These are phyloP conservation scores for Tolypocladium ophioglossoides DNA, from an alignment of 2,329 filamentous ascomycete genomes.

Conservation along the genomic window DNA sequence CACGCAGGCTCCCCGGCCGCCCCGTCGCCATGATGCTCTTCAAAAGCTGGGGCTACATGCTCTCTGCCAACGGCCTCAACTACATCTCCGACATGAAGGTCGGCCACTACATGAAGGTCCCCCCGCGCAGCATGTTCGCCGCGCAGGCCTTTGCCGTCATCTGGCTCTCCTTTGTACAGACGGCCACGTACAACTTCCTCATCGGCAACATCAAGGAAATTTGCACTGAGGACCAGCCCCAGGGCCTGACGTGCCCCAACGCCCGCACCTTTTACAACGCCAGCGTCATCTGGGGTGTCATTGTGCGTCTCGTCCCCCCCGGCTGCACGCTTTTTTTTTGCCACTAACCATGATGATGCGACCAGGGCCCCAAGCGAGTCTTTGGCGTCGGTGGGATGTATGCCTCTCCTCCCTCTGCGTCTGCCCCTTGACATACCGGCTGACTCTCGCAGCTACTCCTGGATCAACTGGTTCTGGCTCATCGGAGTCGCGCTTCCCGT, in stretches of 20 bases:
- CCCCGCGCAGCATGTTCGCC: slow-evolving; percentile 34
- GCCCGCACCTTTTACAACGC: slow-evolving; percentile 48
- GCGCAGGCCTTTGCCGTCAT: slow-evolving; percentile 26
- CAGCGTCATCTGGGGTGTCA: slow-evolving; percentile 48
- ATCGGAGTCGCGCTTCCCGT: neutral
- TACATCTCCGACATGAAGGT: slow-evolving; percentile 38
- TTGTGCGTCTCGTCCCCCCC: slow-evolving; percentile 20
- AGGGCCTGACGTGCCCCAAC: slow-evolving; percentile 43
- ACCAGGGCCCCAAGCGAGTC: neutral
- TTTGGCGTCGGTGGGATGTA: neutral
- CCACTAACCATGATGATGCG: neutral
- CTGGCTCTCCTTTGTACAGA: slow-evolving; percentile 24
- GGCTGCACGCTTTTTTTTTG: neutral
- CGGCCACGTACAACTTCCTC: slow-evolving; percentile 23
- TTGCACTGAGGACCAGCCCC: slow-evolving; percentile 33
- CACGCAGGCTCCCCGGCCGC: slow-evolving; percentile 22
- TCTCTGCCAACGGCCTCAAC: slow-evolving; percentile 29
- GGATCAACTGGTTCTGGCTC: neutral
- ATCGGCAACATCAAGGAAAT: slow-evolving; percentile 38
- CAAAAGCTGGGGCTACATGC: slow-evolving; percentile 34
- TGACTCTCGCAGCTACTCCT: neutral
- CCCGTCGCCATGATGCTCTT: slow-evolving; percentile 38
- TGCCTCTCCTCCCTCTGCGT: neutral
- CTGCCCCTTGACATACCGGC: neutral
- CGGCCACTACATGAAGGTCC: slow-evolving; percentile 40